phyloP scores from a whole-genome alignment of 1,139 yeast species.

The Yamadazyma jaroonii region DNA sequence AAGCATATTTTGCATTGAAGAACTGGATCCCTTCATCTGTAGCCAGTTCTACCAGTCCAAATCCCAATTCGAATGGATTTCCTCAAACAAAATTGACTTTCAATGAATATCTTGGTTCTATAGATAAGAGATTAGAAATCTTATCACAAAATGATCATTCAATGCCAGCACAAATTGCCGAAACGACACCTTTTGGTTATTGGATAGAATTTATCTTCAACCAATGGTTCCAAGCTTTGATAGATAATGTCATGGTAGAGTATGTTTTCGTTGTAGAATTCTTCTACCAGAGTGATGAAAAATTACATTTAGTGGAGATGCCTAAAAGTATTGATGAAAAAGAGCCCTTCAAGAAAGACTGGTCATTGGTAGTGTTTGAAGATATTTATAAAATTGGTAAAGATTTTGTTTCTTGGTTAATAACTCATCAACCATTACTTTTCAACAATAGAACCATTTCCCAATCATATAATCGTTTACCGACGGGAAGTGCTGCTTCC shows the following conservation, averaged over 20 bases:
- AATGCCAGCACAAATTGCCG: slow-evolving; percentile 84
- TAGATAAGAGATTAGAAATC: slow-evolving; percentile 53
- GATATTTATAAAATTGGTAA: slow-evolving; percentile 42
- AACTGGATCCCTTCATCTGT: slow-evolving; percentile 22
- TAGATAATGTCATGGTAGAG: slow-evolving; percentile 79
- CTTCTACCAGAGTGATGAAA: slow-evolving; percentile 53
- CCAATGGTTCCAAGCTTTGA: slow-evolving; percentile 68
- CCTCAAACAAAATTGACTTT: slow-evolving; percentile 18
- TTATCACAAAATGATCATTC: slow-evolving; percentile 45
- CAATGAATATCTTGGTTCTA: slow-evolving; percentile 53
- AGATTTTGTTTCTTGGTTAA: slow-evolving; percentile 39
- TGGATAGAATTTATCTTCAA: slow-evolving; percentile 74
- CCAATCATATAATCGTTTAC: slow-evolving; percentile 18
- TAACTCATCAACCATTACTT: slow-evolving; percentile 27
- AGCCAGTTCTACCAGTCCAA: slow-evolving; percentile 4
- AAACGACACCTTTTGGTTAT: slow-evolving; percentile 61
- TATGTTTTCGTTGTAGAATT: slow-evolving; percentile 71
- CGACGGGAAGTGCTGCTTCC: slow-evolving; percentile 10
- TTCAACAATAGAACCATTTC: slow-evolving; percentile 19
- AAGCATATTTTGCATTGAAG: slow-evolving; percentile 26
- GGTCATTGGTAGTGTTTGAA: slow-evolving; percentile 54
- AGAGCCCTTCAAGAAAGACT: slow-evolving; percentile 31
- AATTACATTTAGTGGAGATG: slow-evolving; percentile 20
- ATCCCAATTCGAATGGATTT: slow-evolving; percentile 1
- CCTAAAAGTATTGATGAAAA: slow-evolving; percentile 3